Evolutionary conservation across 768 basidiomycete genomes (phyloP).

Genomic region (Termitomyces sp.): DNA sequence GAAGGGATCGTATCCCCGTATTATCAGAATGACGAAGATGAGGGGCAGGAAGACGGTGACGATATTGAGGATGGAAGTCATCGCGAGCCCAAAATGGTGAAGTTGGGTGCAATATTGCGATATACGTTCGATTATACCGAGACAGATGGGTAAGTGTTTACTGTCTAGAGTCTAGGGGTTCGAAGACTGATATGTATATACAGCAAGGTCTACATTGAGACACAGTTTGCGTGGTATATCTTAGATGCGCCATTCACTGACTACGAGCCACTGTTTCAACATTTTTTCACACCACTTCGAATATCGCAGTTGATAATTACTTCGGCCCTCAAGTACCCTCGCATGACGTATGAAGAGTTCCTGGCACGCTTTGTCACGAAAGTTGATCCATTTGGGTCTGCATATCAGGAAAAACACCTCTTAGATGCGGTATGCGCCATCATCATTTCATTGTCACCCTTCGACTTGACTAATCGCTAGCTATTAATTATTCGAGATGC

Average conservation of each 20-base stretch:
- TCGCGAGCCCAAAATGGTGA: constrained; percentile 29
- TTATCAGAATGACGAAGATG: constrained; percentile 54
- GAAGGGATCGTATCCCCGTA: constrained; percentile 48
- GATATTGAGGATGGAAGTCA: constrained; percentile 20
- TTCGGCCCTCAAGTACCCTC: constrained; percentile 24
- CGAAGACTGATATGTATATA: not conserved
- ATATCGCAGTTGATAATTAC: constrained; percentile 46
- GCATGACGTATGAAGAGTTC: constrained; percentile 29
- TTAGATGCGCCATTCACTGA: constrained; percentile 38
- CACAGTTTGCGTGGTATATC: constrained; percentile 58
- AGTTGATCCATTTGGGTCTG: constrained; percentile 30
- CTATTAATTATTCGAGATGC: constrained; percentile 24
- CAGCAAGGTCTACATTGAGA: constrained; percentile 66
- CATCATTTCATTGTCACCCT: not conserved
- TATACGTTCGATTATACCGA: constrained; percentile 48
- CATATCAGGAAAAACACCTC: constrained; percentile 27
- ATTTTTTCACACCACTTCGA: constrained; percentile 47
- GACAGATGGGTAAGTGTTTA: constrained; percentile 41
- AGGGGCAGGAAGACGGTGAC: constrained; percentile 50
- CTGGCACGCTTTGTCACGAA: constrained; percentile 23
- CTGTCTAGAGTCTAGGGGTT: not conserved
- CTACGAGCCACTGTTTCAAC: constrained; percentile 38
- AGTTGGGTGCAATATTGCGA: constrained; percentile 40
- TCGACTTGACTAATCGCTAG: constrained; percentile 15
- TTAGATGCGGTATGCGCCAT: constrained; percentile 24